A percentile compares a stretch with the other conserved stretches of the same genome.
Evolutionary conservation across 2,329 filamentous ascomycete genomes (phyloP).

Genomic region (Trichocomaceae sp.): DNA sequence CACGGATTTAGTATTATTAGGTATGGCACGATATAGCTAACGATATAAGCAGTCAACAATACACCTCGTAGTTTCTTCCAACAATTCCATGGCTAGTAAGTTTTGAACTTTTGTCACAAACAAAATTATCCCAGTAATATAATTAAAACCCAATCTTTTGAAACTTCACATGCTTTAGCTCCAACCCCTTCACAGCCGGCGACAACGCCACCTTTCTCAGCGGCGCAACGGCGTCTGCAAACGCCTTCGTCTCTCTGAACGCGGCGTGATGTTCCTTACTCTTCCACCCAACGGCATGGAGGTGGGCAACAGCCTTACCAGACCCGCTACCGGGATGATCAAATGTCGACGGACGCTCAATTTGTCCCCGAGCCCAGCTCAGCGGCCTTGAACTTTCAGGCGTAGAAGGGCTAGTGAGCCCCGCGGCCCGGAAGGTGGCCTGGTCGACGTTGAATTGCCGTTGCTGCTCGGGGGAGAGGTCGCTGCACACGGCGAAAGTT

Average conservation of each 20-base stretch:
- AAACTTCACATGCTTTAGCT: conserved; percentile 43
- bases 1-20: not conserved
- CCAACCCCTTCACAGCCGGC: conserved; percentile 30
- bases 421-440: conserved; percentile 20
- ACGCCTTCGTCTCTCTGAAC: conserved; percentile 41
- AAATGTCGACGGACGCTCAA: conserved; percentile 30
- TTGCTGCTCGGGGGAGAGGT: conserved; percentile 17
- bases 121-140: no score
- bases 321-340: conserved; percentile 32
- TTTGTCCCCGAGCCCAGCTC: conserved; percentile 31
- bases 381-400: conserved; percentile 22
- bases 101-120: not conserved
- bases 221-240: conserved; percentile 35
- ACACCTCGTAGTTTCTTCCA: conserved; percentile 3
- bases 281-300: conserved; percentile 47
- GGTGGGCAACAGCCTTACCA: conserved; percentile 37
- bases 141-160: conserved; percentile 20
- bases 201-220: conserved; percentile 37
- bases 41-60: conserved; percentile 1
- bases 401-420: conserved; percentile 26
- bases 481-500: conserved; percentile 38
- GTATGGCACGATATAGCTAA: not conserved
- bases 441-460: conserved; percentile 6
- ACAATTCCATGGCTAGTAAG: not conserved
- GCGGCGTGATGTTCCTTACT: conserved; percentile 45